A percentile compares a stretch with the other conserved stretches of the same genome.
Evolutionary conservation across 257 asterid species (phyloP).

Genomic region (Nicotiana tabacum): DNA sequence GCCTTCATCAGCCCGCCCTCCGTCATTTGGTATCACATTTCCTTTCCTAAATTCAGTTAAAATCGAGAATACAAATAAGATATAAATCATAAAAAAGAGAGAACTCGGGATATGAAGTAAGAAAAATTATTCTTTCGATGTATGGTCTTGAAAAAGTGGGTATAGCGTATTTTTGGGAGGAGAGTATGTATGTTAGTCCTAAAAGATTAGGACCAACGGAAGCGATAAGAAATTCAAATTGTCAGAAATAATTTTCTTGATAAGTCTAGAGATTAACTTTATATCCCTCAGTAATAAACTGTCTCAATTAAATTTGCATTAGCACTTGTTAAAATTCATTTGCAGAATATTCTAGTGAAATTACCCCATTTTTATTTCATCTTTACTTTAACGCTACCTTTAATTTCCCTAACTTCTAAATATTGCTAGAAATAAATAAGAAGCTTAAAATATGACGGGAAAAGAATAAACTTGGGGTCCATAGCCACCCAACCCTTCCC

Average conservation of each 20-base stretch:
- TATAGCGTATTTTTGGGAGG: not conserved
- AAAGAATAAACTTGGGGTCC: not conserved
- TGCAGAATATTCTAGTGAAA: not conserved
- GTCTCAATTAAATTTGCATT: not conserved
- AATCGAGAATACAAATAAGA: not conserved
- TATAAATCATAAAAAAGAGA: not conserved
- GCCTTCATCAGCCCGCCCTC: too few relatives aligned
- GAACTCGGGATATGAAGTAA: not conserved
- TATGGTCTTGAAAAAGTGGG: not conserved
- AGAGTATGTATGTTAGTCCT: too few relatives aligned
- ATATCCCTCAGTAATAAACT: too few relatives aligned
- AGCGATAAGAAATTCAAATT: too few relatives aligned
- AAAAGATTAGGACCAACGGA: too few relatives aligned
- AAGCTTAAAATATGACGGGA: not conserved
- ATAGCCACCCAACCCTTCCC: not conserved
- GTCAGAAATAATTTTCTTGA: too few relatives aligned
- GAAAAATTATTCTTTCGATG: not conserved
- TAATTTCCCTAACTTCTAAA: not conserved
- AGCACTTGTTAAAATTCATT: not conserved
- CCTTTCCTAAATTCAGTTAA: not conserved
- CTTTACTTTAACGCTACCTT: not conserved
- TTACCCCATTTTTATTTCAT: not conserved
- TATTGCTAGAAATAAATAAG: not conserved
- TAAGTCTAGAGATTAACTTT: too few relatives aligned
- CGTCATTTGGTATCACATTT: not conserved